Evolutionary conservation across 331 rosid species (phyloP), one percentile per base, ranked within the genome.

Genomic region (Arachis monticola): DNA sequence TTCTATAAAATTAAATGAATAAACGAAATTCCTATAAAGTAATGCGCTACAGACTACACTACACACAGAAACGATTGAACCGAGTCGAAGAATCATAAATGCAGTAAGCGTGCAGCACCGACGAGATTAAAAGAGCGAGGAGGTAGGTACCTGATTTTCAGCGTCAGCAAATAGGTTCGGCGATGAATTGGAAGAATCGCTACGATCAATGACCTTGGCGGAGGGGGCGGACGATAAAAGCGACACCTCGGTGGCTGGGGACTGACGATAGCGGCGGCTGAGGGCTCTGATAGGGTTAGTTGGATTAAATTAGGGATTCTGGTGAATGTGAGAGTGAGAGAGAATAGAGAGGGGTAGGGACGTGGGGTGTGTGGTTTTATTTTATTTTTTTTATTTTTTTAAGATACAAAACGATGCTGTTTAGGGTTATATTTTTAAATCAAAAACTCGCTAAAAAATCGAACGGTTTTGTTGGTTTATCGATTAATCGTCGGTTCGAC

Each of bases 111-210:
- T 8, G 32, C 14, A 9, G 35, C n/a, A 73, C 6, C 6, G 14
- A 7, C 30, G 8, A 7, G 32, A 10, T 53, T 31, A 60, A 38
- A 42, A 40, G 67, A 7, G 50, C 5, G 40, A 75, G 3, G 32
- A 58, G 32, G 55, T 68, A 1, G 13, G 67, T 45, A 91, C 97
- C 97, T 83, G 89, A 82, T 17, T 51, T 73, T 91, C 98, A 40
- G 73, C 17, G 51, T 85, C 91, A 14, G 61, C 35, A 11, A 32
- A 77, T 46, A 42, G 3, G 61, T 77, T 71, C 67, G 85, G 85
- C 14, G 88, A 85, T 12, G 89, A 83, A 67, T 56, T 65, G 77
- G 84, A 63, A 13, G 87, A 70, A 56, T 75, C 77, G 76, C 52
- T 62, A 65, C 85, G 91, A 84, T 87, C 94, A 48, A 80, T 68